Evolutionary conservation across 495 filamentous ascomycete species (phyloP).

Genomic region (Tuber umbilicatum): DNA sequence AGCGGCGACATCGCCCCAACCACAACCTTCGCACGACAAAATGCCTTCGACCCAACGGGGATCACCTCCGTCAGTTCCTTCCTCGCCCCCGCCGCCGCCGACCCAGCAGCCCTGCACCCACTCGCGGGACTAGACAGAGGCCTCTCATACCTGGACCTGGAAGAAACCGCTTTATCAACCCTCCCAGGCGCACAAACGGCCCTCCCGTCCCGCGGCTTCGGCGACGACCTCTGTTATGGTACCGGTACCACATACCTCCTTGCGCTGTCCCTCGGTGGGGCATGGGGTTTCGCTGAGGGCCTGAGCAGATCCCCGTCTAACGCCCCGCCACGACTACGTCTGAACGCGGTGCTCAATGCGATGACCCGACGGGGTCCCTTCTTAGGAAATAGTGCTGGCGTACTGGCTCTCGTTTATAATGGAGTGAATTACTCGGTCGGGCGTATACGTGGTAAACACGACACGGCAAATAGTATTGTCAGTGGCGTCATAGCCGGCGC

Average conservation of each 20-base stretch:
- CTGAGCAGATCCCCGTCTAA: slow-evolving; percentile 61
- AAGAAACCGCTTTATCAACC: slow-evolving; percentile 81
- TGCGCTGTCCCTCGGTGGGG: slow-evolving; percentile 77
- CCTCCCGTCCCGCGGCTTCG: slow-evolving; percentile 91
- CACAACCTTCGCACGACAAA: slow-evolving; percentile 22
- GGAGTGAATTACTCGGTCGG: slow-evolving; percentile 88
- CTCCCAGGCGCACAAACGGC: slow-evolving; percentile 79
- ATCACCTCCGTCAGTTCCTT: slow-evolving; percentile 28
- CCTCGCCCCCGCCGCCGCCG: slow-evolving; percentile 54
- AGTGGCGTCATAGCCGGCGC: slow-evolving; percentile 83
- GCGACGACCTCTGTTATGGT: slow-evolving; percentile 96
- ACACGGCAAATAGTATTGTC: slow-evolving; percentile 75
- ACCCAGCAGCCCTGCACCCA: slow-evolving; percentile 85
- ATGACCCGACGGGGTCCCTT: slow-evolving; percentile 92
- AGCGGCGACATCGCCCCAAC: slow-evolving; percentile 34
- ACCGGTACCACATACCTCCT: slow-evolving; percentile 87
- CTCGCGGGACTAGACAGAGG: slow-evolving; percentile 85
- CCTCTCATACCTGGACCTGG: slow-evolving; percentile 87
- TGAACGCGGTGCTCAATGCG: slow-evolving; percentile 90
- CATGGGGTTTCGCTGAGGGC: slow-evolving; percentile 86
- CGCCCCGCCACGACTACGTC: slow-evolving; percentile 77
- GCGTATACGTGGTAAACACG: slow-evolving; percentile 78
- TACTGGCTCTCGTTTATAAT: slow-evolving; percentile 92
- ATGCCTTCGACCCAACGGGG: slow-evolving; percentile 20
- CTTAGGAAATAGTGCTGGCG: slow-evolving; percentile 88